Percentiles rank a stretch among this genome's conserved stretches.
Conservation (phyloP, 2,329 filamentous ascomycete species). For the Cladosporium colombiae region DNA sequence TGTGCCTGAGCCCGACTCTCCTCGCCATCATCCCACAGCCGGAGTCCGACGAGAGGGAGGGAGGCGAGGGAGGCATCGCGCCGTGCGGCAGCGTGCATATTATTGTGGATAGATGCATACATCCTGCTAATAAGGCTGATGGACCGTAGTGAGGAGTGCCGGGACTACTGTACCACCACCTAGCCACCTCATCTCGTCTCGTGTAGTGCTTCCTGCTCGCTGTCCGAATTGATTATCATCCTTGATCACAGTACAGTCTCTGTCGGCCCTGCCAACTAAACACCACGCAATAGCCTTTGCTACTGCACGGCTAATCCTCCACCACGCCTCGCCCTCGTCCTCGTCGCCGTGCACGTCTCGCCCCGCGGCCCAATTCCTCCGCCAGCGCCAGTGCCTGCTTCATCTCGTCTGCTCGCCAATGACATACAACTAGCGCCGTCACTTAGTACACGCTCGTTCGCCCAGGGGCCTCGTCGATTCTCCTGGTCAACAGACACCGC, state of each 20-base stretch:
- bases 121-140: background rate
- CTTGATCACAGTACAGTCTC: background rate
- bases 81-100: background rate
- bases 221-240: background rate
- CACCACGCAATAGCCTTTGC: background rate
- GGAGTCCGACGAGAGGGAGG: background rate
- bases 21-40: background rate
- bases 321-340: background rate
- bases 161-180: background rate
- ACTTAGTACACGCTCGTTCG: background rate
- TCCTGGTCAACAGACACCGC: conserved; percentile 15
- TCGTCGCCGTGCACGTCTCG: conserved; percentile 16
- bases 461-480: conserved; percentile 8
- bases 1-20: background rate
- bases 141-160: background rate
- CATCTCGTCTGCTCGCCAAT: conserved; percentile 21
- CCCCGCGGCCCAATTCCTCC: conserved; percentile 9
- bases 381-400: conserved; percentile 10
- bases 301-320: conserved; percentile 19
- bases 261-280: background rate
- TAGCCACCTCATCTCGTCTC: background rate
- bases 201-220: background rate
- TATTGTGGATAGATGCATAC: background rate
- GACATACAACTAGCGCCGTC: conserved; percentile 18
- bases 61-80: background rate